Evolutionary conservation across 2,329 filamentous ascomycete genomes (phyloP), one percentile per base, ranked within the genome.

Genomic region (Parastagonospora avenae): DNA sequence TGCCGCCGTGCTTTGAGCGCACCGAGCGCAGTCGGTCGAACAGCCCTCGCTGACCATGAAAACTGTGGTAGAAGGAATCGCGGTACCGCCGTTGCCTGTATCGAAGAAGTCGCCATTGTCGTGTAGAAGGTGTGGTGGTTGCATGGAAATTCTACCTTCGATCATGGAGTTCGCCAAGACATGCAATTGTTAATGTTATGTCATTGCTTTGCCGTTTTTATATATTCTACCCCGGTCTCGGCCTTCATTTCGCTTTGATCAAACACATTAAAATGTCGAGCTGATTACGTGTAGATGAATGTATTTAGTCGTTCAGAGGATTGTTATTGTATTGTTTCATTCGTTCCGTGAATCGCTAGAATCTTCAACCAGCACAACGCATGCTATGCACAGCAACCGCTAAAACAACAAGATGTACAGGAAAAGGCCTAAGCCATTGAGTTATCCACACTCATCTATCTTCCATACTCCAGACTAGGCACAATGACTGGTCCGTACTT

Each of bases 401-500:
- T 24, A 24, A 24, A 24, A 24, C 19, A 24, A 24, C 19, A 24
- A 5, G 19, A 24, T 24, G 19, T 24, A 24, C 19, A 32, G 30
- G 8, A 32, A 31, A 32, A 32, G 10, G 16, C 35, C 16, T 19
- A 24, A 38, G 16, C 35, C 35, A 10, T 11, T 3, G 19, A 5
- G 19, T 3, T 24, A 38, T 35, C 32, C 5, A 35, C 32, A 38
- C 15, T 16, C 35, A 11, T 8, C 15, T 64, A 81, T 55, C 78
- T 68, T 31, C 79, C 79, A 67, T 79, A 80, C 64, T 80, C 79
- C 66, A 81, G 67, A 54, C 77, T 92, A 33, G 94, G 94, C 62
- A 99, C 87, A 75, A 97, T 92, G 12, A 99, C 94, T 9, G 94
- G 94, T 0, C 94, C 94, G 72, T 96, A 99, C 78, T 99, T 99